Base-by-base conservation (phyloP, 1,284 basidiomycete species). In the Rhodofomes roseus region DNA sequence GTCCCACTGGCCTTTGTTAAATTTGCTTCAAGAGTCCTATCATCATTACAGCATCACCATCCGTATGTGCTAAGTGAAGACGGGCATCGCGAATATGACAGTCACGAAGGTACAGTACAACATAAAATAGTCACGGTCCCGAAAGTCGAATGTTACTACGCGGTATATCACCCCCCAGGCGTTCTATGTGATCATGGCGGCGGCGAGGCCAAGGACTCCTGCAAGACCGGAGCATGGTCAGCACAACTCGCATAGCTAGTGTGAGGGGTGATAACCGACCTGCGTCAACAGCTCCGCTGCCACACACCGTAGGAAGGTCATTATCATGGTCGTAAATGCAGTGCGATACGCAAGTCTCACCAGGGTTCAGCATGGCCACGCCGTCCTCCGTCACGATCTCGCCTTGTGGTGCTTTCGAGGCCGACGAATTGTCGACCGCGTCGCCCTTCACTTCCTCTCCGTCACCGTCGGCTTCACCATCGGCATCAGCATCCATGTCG, bases 341-440 rank as follows among this genome's bases (percentile, higher is more conserved):
- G 22, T 29, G 62, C 12, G 40, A 14, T 31, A 39, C 23, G 48
- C 59, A 40, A 11, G 22, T 66, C 80, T 29, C 55, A 86, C 85
- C 84, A 72, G 86, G 83, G 68, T 86, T 85, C 60, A 87, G 71
- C 83, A 87, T 87, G 11, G 83, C 80, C 66, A 83, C 83, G 16
- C 81, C 83, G 64, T 85, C 83, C 65, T 85, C 84, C 2, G 82
- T 82, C 16, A 85, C 73, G 64, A 84, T 79, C 62, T 81, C 77
- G 58, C 81, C 81, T 77, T 80, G 55, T 36, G 37, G 39, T 22
- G 48, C 27, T 23, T 29, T 31, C 34, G 58, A 4, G 12, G 56
- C n/a, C 12, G 37, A 43, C 27, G 34, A 27, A n/a, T 55, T n/a
- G 31, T 60, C 46, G 27, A 8, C 48, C 22, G 55, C 34, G 34